Evolutionary conservation across 2,329 filamentous ascomycete genomes (phyloP).

Genomic region (Colletotrichum endophyticum): DNA sequence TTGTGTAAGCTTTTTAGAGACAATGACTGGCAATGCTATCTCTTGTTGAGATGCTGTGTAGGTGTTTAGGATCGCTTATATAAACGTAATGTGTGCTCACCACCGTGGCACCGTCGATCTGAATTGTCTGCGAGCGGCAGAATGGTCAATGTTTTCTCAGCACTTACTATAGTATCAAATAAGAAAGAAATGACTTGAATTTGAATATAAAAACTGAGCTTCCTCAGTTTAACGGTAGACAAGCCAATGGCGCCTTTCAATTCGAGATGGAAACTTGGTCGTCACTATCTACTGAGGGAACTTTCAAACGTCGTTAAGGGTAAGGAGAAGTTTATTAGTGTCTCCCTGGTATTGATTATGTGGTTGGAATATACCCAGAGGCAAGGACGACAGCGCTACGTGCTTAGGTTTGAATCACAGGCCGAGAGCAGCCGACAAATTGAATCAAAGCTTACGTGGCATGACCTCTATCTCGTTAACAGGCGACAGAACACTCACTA

Average conservation of each 20-base stretch:
- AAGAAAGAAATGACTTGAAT: rapidly evolving
- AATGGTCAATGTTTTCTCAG: neutral
- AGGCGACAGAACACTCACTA: too few relatives aligned
- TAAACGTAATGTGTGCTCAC: too few relatives aligned
- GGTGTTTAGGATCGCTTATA: too few relatives aligned
- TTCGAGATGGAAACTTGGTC: too few relatives aligned
- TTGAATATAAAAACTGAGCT: neutral
- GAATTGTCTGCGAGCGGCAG: neutral
- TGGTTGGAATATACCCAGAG: rapidly evolving
- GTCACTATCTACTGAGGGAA: rapidly evolving
- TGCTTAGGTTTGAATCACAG: too few relatives aligned
- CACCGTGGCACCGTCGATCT: neutral
- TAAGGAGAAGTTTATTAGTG: rapidly evolving
- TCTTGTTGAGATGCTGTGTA: too few relatives aligned
- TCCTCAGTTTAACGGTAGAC: neutral
- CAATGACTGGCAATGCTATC: rapidly evolving
- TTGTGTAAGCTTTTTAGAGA: rapidly evolving
- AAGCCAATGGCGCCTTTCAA: too few relatives aligned
- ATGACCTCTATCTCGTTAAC: neutral
- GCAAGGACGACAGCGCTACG: too few relatives aligned
- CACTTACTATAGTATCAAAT: neutral
- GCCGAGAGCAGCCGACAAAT: neutral
- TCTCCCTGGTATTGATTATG: neutral
- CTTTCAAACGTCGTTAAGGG: rapidly evolving
- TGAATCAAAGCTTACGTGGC: neutral